These are phyloP conservation scores for Sugiyamaella mastotermitis DNA, from an alignment of 805 yeast species.

Conservation along the genomic window DNA sequence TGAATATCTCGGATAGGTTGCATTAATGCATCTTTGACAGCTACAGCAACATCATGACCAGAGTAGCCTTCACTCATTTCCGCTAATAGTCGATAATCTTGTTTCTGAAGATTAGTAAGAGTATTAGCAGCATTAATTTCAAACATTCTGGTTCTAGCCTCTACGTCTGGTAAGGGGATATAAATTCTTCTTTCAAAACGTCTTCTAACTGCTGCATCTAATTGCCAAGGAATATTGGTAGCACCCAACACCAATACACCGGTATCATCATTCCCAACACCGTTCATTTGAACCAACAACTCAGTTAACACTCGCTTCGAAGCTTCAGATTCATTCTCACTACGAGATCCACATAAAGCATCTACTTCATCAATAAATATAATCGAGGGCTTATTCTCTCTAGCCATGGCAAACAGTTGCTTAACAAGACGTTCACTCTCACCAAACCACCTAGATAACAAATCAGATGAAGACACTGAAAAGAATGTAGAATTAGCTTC, in stretches of 20 bases:
- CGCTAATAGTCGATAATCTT: conserved; percentile 73
- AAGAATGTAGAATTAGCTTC: conserved; percentile 97
- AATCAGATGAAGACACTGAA: conserved; percentile 91
- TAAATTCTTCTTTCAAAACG: conserved; percentile 94
- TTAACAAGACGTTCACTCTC: conserved; percentile 95
- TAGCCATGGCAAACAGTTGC: conserved; percentile 90
- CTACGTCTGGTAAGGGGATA: conserved; percentile 88
- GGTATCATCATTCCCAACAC: conserved; percentile 90
- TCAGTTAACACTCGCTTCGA: conserved; percentile 94
- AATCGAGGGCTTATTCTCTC: conserved; percentile 92
- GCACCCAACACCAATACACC: conserved; percentile 97
- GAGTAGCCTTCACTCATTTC: conserved; percentile 96
- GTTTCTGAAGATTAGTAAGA: conserved; percentile 68
- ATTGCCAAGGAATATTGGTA: conserved; percentile 97
- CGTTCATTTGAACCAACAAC: conserved; percentile 95
- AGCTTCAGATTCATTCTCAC: conserved; percentile 97
- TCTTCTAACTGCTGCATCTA: conserved; percentile 95
- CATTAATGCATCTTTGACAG: conserved; percentile 96
- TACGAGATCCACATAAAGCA: conserved; percentile 96
- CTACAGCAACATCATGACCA: conserved; percentile 95
- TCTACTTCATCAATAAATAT: conserved; percentile 98
- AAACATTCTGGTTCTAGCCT: conserved; percentile 89
- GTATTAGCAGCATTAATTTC: conserved; percentile 87
- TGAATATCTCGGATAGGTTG: conserved; percentile 95
- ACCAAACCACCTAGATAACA: conserved; percentile 99